Evolutionary conservation across 2,329 filamentous ascomycete species (phyloP), one percentile per base, ranked within the genome.

Genomic region (Pseudogymnoascus sp.): DNA sequence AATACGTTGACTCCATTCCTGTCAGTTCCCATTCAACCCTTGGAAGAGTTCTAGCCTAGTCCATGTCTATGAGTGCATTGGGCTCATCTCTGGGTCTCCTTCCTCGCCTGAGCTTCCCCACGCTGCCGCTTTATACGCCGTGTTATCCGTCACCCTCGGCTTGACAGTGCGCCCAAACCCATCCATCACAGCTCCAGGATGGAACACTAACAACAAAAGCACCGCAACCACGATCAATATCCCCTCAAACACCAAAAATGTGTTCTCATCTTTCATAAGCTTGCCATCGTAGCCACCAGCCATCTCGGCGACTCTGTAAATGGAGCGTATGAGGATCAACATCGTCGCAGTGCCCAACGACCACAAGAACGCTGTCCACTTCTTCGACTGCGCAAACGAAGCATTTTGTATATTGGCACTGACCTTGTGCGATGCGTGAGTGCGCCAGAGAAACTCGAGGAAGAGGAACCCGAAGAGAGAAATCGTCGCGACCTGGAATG

Each of bases 271-370:
- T 35, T 70, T 73, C 71, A 87, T 86, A 68, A 90, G 72, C 21
- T 78, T 73, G 0, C 86, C 86, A 2, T 70, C 73, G 82, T 85
- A 91, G 1, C 87, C 87, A 61, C 82, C 77, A 66, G 80, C 82
- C 66, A 90, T 74, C 78, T 90, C 87, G 0, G 82, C 83, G 21
- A 88, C 82, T 62, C 88, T 81, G 73, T 85, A 90, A 44, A 85
- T 81, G 67, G 82, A 86, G 7, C 88, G 79, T 69, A 83, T 82
- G 65, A 89, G 82, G 69, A 90, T 85, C 68, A 80, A 81, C 11
- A 88, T 61, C n/a, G 85, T 86, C 1, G 85, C 80, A 1, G 87
- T 72, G 1, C 65, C 70, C 14, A 71, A 66, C 6, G 47, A 40
- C 19, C 62, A 38, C 8, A 50, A 33, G 44, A 24, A 61, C 16